A percentile compares a stretch with the other conserved stretches of the same genome.
phyloP scores from a whole-genome alignment of 148 eudicot genomes.

The Mesembryanthemum crystallinum region DNA sequence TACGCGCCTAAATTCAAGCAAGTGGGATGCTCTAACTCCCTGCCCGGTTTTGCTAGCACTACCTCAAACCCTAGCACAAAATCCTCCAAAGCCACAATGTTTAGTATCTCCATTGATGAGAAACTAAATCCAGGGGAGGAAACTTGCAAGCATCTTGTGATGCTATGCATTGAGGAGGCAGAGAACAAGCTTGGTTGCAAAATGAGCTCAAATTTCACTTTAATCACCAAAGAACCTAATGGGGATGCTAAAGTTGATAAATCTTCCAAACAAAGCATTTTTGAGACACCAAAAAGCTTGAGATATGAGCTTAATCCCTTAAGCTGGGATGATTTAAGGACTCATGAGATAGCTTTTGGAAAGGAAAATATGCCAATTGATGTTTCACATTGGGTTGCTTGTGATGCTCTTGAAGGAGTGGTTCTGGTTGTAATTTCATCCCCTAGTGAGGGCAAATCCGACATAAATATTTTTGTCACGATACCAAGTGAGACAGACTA shows the following conservation, averaged over 20 bases:
- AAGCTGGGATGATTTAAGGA: constrained; percentile 37
- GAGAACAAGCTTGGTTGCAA: constrained; percentile 29
- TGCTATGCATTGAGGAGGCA: constrained; percentile 37
- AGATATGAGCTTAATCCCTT: constrained; percentile 14
- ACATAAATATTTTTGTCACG: constrained; percentile 22
- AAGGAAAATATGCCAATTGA: constrained; percentile 29
- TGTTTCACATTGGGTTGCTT: constrained; percentile 42
- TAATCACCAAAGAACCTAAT: constrained; percentile 25
- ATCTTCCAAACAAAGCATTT: constrained; percentile 14
- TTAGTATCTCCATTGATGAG: constrained; percentile 21
- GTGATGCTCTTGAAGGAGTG: constrained; percentile 31
- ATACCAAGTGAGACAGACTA: constrained; percentile 16
- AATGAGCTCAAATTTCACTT: constrained; percentile 21
- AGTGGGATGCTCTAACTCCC: neutral
- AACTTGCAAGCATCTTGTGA: constrained; percentile 23
- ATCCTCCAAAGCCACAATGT: constrained; percentile 27
- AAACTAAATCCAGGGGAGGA: constrained; percentile 1
- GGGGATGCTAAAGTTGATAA: constrained; percentile 22
- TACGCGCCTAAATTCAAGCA: constrained; percentile 35
- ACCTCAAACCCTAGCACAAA: neutral
- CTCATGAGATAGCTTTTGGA: constrained; percentile 24
- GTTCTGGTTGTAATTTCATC: constrained; percentile 31
- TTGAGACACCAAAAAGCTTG: constrained; percentile 5
- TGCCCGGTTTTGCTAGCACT: neutral
- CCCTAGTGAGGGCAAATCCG: constrained; percentile 14